Evolutionary conservation across 192 early-diverging fungal genomes (phyloP).

Genomic region (Linnemannia exigua): DNA sequence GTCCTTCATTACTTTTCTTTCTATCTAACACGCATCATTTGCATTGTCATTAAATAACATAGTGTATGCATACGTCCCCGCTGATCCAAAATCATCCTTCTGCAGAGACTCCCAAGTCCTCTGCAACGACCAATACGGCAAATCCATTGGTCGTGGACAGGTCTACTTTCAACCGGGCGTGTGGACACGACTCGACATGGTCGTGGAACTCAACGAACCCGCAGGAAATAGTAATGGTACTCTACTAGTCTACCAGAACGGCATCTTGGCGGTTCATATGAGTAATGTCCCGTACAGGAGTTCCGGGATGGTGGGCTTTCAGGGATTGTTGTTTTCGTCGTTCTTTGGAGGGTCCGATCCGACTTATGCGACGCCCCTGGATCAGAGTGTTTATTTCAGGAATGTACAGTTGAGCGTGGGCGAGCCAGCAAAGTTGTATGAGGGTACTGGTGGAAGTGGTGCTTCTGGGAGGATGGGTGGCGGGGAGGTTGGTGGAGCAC

Average conservation of each 20-base stretch:
- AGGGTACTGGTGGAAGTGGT: conserved; percentile 34
- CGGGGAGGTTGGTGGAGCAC: neutral
- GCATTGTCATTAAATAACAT: conserved; percentile 20
- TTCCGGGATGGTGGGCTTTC: conserved; percentile 58
- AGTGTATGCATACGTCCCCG: conserved; percentile 66
- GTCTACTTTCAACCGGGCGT: conserved; percentile 55
- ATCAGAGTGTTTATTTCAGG: conserved; percentile 61
- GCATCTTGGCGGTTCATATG: conserved; percentile 44
- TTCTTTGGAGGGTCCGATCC: conserved; percentile 66
- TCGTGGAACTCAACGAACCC: conserved; percentile 54
- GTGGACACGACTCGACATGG: conserved; percentile 63
- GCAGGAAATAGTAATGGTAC: conserved; percentile 57
- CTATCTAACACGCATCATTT: neutral
- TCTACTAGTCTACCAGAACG: conserved; percentile 61
- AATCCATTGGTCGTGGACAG: conserved; percentile 63
- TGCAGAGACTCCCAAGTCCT: conserved; percentile 45
- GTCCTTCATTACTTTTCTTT: neutral
- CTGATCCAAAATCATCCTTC: conserved; percentile 32
- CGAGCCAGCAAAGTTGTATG: conserved; percentile 38
- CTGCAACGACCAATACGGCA: conserved; percentile 65
- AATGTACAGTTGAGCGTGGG: conserved; percentile 61
- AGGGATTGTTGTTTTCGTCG: conserved; percentile 63
- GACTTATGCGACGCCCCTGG: conserved; percentile 54
- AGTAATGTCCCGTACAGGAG: conserved; percentile 58
- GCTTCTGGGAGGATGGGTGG: neutral